A percentile compares a stretch with the other conserved stretches of the same genome.
phyloP scores from a whole-genome alignment of 2,329 filamentous ascomycete genomes.

The Aureobasidium sp. region DNA sequence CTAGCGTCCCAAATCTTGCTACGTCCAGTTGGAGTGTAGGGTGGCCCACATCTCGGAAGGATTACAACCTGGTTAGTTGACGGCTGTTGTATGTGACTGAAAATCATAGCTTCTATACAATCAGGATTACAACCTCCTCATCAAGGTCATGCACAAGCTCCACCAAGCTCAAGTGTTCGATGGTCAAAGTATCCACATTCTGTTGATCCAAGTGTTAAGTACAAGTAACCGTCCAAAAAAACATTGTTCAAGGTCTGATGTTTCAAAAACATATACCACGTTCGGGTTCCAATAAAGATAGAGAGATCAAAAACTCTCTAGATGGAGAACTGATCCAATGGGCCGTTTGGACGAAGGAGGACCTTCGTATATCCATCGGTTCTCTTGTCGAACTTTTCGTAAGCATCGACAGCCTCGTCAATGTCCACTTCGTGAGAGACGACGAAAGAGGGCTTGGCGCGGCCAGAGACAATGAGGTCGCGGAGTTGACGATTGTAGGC shows the following conservation, averaged over 20 bases:
- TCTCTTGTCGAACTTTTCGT: slow-evolving; percentile 57
- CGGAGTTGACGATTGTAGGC: slow-evolving; percentile 57
- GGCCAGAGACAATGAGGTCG: slow-evolving; percentile 55
- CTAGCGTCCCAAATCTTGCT: too few relatives aligned
- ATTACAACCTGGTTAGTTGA: too few relatives aligned
- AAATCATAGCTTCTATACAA: too few relatives aligned
- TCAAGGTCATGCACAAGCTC: not conserved
- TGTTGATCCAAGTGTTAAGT: not conserved
- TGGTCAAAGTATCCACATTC: not conserved
- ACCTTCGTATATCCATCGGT: slow-evolving; percentile 59
- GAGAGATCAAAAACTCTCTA: not conserved
- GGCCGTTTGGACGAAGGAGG: slow-evolving; percentile 48
- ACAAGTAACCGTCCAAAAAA: not conserved
- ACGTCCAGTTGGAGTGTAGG: too few relatives aligned
- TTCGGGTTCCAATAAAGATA: not conserved
- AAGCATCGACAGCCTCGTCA: slow-evolving; percentile 48
- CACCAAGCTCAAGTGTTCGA: not conserved
- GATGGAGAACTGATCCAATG: not conserved
- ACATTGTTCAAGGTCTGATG: not conserved
- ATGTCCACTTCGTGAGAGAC: slow-evolving; percentile 56
- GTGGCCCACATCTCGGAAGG: too few relatives aligned
- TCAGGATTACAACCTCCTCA: too few relatives aligned
- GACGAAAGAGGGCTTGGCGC: slow-evolving; percentile 58
- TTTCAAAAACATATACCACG: not conserved
- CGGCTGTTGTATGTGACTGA: too few relatives aligned